Evolutionary conservation across 257 asterid genomes (phyloP).

Genomic region (Forsythia suspensa): DNA sequence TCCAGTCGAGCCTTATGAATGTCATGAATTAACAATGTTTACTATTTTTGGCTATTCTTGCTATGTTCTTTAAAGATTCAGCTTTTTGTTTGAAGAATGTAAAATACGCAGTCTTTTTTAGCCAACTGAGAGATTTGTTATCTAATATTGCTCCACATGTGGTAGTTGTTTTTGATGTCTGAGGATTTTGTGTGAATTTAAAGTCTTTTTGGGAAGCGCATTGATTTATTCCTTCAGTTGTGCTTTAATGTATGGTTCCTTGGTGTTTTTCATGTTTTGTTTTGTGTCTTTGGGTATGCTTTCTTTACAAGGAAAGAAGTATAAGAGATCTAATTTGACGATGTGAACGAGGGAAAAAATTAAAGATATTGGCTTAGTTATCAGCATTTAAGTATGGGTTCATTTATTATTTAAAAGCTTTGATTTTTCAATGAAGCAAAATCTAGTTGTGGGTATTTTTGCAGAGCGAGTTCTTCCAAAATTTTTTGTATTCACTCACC

Average conservation of each 20-base stretch:
- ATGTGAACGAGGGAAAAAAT: neutral
- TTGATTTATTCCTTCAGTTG: neutral
- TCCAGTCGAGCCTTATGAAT: neutral
- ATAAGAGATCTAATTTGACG: neutral
- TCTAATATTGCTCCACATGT: neutral
- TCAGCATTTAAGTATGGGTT: neutral
- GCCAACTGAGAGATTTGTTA: neutral
- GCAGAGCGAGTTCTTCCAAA: neutral
- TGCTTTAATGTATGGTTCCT: too few relatives aligned
- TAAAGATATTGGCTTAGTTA: constrained; percentile 1
- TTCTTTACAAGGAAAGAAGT: neutral
- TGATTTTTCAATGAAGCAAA: neutral
- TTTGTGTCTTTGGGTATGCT: neutral
- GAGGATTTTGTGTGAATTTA: neutral
- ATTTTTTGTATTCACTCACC: neutral
- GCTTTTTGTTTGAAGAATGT: constrained; percentile 9
- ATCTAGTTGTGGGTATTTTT: neutral
- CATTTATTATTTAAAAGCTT: neutral
- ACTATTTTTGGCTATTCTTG: neutral
- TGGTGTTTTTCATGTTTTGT: neutral
- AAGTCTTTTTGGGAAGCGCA: neutral
- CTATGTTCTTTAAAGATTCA: neutral
- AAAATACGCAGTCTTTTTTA: neutral
- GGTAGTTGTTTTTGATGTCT: neutral
- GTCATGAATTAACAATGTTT: neutral